These are phyloP conservation scores for Gracilaria vermiculophylla DNA, from an alignment of 23 red algal genomes.

Conservation along the genomic window DNA sequence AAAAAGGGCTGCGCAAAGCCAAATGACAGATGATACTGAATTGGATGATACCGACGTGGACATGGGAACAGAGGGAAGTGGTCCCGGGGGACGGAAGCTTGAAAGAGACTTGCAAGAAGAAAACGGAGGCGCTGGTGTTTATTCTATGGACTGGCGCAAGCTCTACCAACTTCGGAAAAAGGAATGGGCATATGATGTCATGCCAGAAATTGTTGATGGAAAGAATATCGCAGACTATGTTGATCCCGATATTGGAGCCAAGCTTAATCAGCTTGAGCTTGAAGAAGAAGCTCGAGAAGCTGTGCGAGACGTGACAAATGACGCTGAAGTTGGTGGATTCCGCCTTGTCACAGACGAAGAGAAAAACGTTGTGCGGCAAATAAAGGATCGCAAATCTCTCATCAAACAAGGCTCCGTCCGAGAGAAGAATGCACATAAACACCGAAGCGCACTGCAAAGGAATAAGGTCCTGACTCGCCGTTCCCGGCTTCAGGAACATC, in stretches of 20 bases:
- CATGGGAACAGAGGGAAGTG: constrained; percentile 7
- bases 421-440: constrained; percentile 63
- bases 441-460: constrained; percentile 36
- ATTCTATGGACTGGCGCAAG: constrained; percentile 93
- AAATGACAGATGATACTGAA: background rate
- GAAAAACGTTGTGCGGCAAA: constrained; percentile 31
- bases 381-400: constrained; percentile 65
- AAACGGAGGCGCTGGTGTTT: constrained; percentile 91
- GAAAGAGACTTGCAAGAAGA: constrained; percentile 77
- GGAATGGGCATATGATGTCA: constrained; percentile 94
- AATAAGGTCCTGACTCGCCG: constrained; percentile 39
- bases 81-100: constrained; percentile 17
- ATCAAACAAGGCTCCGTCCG: constrained; percentile 31
- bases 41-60: constrained; percentile 44
- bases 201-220: constrained; percentile 94
- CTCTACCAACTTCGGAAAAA: constrained; percentile 61
- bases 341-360: constrained; percentile 62
- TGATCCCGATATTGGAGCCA: constrained; percentile 89
- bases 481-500: constrained; percentile 41
- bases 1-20: constrained; percentile 29
- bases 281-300: constrained; percentile 90
- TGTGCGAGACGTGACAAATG: constrained; percentile 46
- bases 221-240: constrained; percentile 97
- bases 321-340: constrained; percentile 68
- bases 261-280: constrained; percentile 76